Percentiles rank a stretch among this genome's conserved stretches.
Evolutionary conservation across 129 eudicot species (phyloP).

Genomic region (Ambrosia artemisiifolia): DNA sequence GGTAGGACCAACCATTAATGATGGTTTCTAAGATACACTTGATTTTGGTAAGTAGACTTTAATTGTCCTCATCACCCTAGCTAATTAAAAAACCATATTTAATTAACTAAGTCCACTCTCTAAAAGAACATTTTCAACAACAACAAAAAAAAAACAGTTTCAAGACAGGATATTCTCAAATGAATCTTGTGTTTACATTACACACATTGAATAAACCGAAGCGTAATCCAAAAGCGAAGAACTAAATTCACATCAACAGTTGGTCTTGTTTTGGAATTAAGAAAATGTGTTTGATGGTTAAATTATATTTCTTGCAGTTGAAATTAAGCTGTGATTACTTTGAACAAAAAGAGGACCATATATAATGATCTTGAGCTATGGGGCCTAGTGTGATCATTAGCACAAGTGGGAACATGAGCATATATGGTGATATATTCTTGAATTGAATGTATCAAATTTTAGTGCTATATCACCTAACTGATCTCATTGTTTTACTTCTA

Average conservation of each 20-base stretch:
- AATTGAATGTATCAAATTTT: conserved; percentile 15
- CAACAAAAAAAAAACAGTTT: neutral
- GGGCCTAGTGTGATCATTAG: conserved; percentile 31
- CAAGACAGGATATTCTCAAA: conserved; percentile 13
- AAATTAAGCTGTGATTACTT: conserved; percentile 11
- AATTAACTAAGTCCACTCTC: conserved; percentile 15
- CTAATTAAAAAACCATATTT: neutral
- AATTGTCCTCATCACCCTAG: conserved; percentile 16
- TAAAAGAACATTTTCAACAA: neutral
- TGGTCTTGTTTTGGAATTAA: conserved; percentile 9
- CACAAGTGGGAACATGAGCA: conserved; percentile 22
- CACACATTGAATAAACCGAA: neutral
- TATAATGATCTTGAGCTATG: conserved; percentile 22
- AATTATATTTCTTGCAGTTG: conserved; percentile 4
- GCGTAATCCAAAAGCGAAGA: neutral
- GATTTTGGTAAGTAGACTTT: conserved; percentile 31
- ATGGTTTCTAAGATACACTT: conserved; percentile 31
- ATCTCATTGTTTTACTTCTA: conserved; percentile 19
- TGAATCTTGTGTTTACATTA: conserved; percentile 11
- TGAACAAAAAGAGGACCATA: conserved; percentile 7
- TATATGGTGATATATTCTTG: neutral
- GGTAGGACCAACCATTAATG: conserved; percentile 24
- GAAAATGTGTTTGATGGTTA: conserved; percentile 9
- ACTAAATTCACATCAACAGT: conserved; percentile 7
- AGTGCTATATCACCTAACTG: conserved; percentile 44